phyloP scores from a whole-genome alignment of 2,329 filamentous ascomycete genomes.

The Arthrobotrys sphaeroides region DNA sequence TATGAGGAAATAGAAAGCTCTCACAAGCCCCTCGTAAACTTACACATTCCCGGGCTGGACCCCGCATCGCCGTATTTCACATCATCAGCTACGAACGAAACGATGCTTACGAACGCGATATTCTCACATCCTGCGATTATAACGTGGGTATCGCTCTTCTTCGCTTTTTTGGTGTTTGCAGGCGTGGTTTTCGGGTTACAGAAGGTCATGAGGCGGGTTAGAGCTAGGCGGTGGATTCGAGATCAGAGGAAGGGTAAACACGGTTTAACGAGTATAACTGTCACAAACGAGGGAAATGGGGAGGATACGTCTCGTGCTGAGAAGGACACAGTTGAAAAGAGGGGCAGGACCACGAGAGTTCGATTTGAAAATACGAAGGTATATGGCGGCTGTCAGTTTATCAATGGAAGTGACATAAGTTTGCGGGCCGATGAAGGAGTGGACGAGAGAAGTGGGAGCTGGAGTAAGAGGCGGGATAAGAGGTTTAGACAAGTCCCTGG shows the following conservation, averaged over 20 bases:
- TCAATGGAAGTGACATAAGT: conserved; percentile 29
- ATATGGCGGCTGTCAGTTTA: conserved; percentile 30
- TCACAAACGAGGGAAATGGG: neutral
- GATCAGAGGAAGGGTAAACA: neutral
- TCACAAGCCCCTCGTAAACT: neutral
- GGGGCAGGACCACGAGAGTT: neutral
- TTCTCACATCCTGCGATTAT: conserved; percentile 40
- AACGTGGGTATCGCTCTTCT: conserved; percentile 17
- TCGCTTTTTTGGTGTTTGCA: conserved; percentile 15
- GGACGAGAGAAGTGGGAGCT: conserved; percentile 28
- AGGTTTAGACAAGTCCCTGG: neutral
- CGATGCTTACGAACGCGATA: conserved; percentile 24
- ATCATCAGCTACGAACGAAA: neutral
- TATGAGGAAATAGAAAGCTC: neutral
- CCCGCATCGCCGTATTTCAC: conserved; percentile 18
- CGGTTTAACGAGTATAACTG: too few species aligned
- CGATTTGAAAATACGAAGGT: neutral
- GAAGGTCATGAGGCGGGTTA: conserved; percentile 26
- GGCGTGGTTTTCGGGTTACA: conserved; percentile 23
- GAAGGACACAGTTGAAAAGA: neutral
- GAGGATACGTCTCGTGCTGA: neutral
- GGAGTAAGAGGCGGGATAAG: conserved; percentile 39
- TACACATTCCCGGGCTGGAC: conserved; percentile 2
- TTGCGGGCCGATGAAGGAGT: conserved; percentile 24
- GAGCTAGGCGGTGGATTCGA: conserved; percentile 24